Evolutionary conservation across 768 basidiomycete genomes (phyloP), one percentile per base, ranked within the genome.

Genomic region (Roridomyces roridus): DNA sequence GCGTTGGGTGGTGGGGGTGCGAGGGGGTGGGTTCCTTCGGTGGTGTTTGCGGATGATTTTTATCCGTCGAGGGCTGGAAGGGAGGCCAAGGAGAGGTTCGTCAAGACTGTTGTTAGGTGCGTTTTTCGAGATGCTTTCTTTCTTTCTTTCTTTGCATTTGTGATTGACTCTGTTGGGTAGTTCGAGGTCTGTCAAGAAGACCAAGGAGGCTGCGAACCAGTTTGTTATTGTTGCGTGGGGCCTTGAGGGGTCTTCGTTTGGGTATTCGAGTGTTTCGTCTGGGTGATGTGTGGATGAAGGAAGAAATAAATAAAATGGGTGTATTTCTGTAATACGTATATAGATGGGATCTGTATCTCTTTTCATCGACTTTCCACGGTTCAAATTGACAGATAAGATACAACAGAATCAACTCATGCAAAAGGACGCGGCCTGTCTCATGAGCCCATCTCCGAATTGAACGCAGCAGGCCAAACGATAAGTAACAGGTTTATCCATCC

Each of bases 61-160:
- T 78, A 87, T 17, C 83, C 80, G 29, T 88, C 86, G 12, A 87
- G 88, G 66, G 93, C 92, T 0, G 87, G 83, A 0, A 68, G 73
- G 0, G 91, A 90, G 46, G 87, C 87, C 3, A 96, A 95, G 71
- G 85, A 88, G 56, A 85, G 85, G 60, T 89, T 98, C 60, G 74
- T 91, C 52, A 89, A 87, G 68, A 81, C 85, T 2, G 80, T 92
- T 28, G 73, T 84, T 24, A 82, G 86, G 92, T 92, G 55, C 3
- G 80, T 71, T 59, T 11, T 26, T 7, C 28, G 21, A 15, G 9
- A 36, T 5, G 28, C 12, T 9, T 51, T 59, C 11, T 28, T 8
- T 31, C n/a, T n/a, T n/a, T n/a, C n/a, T n/a, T n/a, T n/a, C 0
- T 5, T 26, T 41, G 14, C 36, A 12, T 6, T 8, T 29, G 8